phyloP scores from a whole-genome alignment of 257 asterid species.

The Hygrophila difformis region DNA sequence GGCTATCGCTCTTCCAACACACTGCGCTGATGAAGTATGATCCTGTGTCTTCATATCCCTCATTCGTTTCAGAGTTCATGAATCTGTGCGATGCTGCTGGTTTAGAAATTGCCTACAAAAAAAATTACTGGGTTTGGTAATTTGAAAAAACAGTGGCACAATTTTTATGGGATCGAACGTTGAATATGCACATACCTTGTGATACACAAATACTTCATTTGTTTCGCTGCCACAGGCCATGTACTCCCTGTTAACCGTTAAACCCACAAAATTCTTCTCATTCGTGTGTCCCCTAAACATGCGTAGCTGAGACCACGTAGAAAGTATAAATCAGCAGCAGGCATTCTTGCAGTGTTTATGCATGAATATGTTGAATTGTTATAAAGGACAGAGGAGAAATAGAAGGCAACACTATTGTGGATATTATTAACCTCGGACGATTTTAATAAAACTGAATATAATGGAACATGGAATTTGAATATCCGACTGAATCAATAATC shows the following conservation, averaged over 20 bases:
- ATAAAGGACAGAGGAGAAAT: no score
- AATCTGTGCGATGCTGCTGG: constrained; percentile 78
- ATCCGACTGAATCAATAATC: no score
- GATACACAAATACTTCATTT: constrained; percentile 71
- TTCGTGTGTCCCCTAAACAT: constrained; percentile 69
- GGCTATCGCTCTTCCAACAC: constrained; percentile 85
- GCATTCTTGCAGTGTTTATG: neutral
- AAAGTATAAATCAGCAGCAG: neutral
- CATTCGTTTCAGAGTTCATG: constrained; percentile 37
- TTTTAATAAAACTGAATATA: no score
- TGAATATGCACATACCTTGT: constrained; percentile 53
- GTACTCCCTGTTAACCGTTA: constrained; percentile 60
- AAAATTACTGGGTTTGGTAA: no score
- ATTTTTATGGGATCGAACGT: neutral
- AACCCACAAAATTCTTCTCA: constrained; percentile 79
- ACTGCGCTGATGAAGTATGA: constrained; percentile 87
- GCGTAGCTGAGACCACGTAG: constrained; percentile 43
- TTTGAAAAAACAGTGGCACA: neutral
- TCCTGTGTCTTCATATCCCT: constrained; percentile 41
- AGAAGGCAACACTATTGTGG: no score
- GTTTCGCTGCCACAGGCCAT: constrained; percentile 92
- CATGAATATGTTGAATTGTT: neutral
- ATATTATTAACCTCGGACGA: no score
- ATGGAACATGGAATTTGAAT: no score
- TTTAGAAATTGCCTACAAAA: constrained; percentile 56